Base-by-base conservation (phyloP, 202 grass and related monocot genomes). In the Eragrostis tef region DNA sequence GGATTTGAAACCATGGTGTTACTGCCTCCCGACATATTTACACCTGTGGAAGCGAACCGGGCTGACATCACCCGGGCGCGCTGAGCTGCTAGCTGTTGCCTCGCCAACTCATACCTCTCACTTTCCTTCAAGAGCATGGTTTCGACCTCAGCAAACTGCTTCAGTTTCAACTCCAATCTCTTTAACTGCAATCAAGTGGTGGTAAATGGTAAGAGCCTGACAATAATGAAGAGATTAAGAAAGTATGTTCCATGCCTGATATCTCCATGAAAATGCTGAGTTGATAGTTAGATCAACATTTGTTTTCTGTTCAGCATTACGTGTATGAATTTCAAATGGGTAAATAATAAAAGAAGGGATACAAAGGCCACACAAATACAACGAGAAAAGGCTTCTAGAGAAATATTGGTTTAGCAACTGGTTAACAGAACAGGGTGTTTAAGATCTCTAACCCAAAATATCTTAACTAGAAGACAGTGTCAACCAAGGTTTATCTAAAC, bases 111-210 rank as follows among this genome's bases (percentile, higher is more conserved):
- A 47, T 74, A 52, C 36, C 88, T 87, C 75, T 99, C 93, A 6
- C 96, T 93, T 81, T 96, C 93, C 87, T 93, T 99, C 74, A 96
- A 83, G 51, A 99, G 80, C 41, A 83, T 43, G 74, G 92, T 99
- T 78, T 99, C 96, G 1, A 99, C 74, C 80, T 99, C 96, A 0
- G 96, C 93, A 75, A 96, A 99, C 78, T 99, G 90, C 78, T 99
- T 99, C 85, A 99, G 25, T 83, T 99, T 99, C 79, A 95, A 82
- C 79, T 99, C 96, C 80, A 99, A 84, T 71, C 96, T 95, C 79
- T 99, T 99, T 54, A 99, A 83, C 96, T 99, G 86, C 59, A 86
- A 47, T 91, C 29, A 6, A 69, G 26, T 59, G 25, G 43, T 15
- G 6, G 0, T 36, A 60, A 39, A 74, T 8, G 49, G 46, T 42